Evolutionary conservation across 805 yeast genomes (phyloP).

Genomic region (Millerozyma miso): DNA sequence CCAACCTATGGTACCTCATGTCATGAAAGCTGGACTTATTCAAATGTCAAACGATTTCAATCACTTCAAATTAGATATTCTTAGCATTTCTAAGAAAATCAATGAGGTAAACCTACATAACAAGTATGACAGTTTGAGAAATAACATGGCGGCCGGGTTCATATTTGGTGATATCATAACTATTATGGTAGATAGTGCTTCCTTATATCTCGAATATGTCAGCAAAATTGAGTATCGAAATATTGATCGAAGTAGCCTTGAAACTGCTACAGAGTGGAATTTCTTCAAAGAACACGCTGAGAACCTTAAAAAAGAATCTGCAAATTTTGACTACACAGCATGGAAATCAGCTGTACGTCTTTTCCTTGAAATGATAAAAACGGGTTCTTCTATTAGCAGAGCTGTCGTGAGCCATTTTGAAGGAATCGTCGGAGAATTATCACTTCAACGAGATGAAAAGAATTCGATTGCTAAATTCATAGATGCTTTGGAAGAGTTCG

Average conservation of each 20-base stretch:
- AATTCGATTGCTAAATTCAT: background rate
- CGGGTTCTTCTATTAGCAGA: background rate
- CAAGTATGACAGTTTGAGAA: slow-evolving; percentile 1
- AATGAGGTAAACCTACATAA: background rate
- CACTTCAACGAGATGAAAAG: background rate
- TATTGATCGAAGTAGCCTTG: background rate
- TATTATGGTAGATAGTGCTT: background rate
- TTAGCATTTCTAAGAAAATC: slow-evolving; percentile 1
- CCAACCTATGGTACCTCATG: background rate
- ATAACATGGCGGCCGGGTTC: background rate
- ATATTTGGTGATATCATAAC: background rate
- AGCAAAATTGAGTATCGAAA: background rate
- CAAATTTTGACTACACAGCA: background rate
- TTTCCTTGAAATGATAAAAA: background rate
- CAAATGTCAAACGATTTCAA: background rate
- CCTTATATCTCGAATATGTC: background rate
- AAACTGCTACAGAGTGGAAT: background rate
- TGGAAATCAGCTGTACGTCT: background rate
- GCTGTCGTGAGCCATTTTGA: background rate
- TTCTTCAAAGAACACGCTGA: background rate
- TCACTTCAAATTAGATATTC: slow-evolving; percentile 1
- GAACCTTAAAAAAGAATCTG: background rate
- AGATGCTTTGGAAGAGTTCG: slow-evolving; percentile 8
- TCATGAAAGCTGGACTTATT: slow-evolving; percentile 3
- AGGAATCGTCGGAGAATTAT: background rate